Conservation (phyloP, 83 land plant genomes). For the Diphasiastrum complanatum region DNA sequence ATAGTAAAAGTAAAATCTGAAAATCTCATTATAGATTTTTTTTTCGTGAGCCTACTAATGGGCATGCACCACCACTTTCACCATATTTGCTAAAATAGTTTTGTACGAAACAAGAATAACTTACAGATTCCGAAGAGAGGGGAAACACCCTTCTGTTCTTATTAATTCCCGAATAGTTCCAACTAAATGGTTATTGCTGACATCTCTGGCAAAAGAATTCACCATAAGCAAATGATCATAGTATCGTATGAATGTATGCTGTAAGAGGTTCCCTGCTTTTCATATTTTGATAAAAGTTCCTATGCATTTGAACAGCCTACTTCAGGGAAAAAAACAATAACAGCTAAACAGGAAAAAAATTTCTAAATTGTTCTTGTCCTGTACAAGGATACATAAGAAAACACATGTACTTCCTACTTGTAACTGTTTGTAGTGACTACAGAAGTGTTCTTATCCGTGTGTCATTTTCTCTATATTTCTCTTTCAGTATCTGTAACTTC, state of each 20-base stretch:
- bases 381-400: background rate
- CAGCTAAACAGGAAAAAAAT: background rate
- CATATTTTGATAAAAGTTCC: too few species aligned
- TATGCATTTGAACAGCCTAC: too few species aligned
- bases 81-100: background rate
- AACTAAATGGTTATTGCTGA: conserved; percentile 72
- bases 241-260: too few species aligned
- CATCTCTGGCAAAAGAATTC: conserved; percentile 45
- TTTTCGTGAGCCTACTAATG: background rate
- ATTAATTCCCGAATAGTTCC: conserved; percentile 89
- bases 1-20: background rate
- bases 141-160: conserved; percentile 63
- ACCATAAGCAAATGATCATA: conserved; percentile 1
- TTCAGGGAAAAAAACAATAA: background rate
- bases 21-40: too few species aligned
- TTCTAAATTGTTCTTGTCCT: background rate
- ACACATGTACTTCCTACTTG: background rate
- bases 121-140: conserved; percentile 75
- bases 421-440: too few species aligned
- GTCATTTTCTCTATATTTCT: too few species aligned
- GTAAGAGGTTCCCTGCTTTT: too few species aligned
- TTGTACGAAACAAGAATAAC: conserved; percentile 14
- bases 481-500: too few species aligned
- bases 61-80: background rate
- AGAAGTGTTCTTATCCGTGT: too few species aligned